Percentiles rank a stretch among this genome's conserved stretches.
Evolutionary conservation across 2,329 filamentous ascomycete genomes (phyloP).

Genomic region (Aspergillus pseudotamarii): DNA sequence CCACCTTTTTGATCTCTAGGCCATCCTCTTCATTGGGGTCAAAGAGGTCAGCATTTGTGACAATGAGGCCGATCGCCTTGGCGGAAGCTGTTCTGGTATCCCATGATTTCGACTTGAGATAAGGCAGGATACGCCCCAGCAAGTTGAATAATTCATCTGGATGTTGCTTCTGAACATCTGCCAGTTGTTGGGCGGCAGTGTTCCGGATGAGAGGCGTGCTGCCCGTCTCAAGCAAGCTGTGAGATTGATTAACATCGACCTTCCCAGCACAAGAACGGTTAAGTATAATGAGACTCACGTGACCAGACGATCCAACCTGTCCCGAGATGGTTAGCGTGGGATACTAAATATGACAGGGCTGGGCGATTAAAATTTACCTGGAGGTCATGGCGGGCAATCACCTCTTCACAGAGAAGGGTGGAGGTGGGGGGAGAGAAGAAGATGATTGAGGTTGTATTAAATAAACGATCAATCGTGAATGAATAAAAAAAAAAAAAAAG

Average conservation of each 20-base stretch:
- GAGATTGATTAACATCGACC: constrained; percentile 27
- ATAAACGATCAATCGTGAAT: background rate
- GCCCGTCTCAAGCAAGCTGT: constrained; percentile 90
- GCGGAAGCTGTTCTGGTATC: constrained; percentile 92
- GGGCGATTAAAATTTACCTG: constrained; percentile 37
- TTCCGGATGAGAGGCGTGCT: constrained; percentile 95
- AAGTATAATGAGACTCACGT: constrained; percentile 65
- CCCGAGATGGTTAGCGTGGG: constrained; percentile 36
- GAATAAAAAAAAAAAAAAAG: background rate
- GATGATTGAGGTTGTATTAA: background rate
- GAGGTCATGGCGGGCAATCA: constrained; percentile 44
- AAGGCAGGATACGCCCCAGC: constrained; percentile 90
- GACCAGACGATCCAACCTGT: constrained; percentile 80
- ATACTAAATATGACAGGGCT: constrained; percentile 26
- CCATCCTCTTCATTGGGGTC: constrained; percentile 82
- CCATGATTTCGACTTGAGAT: constrained; percentile 93
- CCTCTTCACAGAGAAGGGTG: constrained; percentile 27
- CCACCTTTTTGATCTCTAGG: constrained; percentile 47
- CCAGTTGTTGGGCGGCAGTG: constrained; percentile 93
- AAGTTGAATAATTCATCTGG: constrained; percentile 97
- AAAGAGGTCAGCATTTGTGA: constrained; percentile 82
- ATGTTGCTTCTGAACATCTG: constrained; percentile 96
- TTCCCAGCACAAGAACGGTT: background rate
- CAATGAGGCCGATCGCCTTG: constrained; percentile 91
- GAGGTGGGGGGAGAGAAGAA: constrained; percentile 3